These are phyloP conservation scores for Pseudogymnoascus sp. DNA, from an alignment of 2,329 filamentous ascomycete genomes.

Conservation along the genomic window DNA sequence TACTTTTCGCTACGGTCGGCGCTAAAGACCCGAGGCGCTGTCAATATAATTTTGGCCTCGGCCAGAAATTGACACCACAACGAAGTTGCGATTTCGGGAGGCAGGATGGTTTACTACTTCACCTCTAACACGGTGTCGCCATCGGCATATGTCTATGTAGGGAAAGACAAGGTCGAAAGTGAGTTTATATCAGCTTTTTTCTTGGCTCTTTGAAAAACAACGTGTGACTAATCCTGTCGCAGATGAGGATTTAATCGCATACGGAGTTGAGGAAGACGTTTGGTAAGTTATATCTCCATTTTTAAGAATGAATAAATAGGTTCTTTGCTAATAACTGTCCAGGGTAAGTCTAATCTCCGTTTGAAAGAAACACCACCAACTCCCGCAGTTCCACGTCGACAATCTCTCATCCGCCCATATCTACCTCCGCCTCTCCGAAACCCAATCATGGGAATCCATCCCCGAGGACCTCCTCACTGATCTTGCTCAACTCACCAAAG, in stretches of 20 bases:
- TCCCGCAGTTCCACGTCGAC: conserved; percentile 82
- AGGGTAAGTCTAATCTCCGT: conserved; percentile 12
- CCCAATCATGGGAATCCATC: conserved; percentile 76
- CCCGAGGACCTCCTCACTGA: conserved; percentile 67
- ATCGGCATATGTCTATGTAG: conserved; percentile 83
- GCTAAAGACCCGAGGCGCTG: conserved; percentile 13
- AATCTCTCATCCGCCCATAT: conserved; percentile 96
- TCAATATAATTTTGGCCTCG: conserved; percentile 24
- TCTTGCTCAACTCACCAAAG: conserved; percentile 95
- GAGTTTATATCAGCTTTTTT: conserved; percentile 18
- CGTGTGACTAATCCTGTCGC: conserved; percentile 13
- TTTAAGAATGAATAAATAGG: conserved; percentile 1
- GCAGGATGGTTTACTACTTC: conserved; percentile 87
- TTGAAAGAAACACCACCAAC: conserved; percentile 5
- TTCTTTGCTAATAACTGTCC: background rate
- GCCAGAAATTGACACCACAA: conserved; percentile 9
- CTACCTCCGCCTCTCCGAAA: conserved; percentile 76
- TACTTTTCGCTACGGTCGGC: conserved; percentile 19
- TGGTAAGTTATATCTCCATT: conserved; percentile 51
- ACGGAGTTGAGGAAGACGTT: conserved; percentile 90
- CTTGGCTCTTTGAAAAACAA: conserved; percentile 4
- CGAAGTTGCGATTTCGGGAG: background rate
- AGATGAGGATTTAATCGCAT: conserved; percentile 96
- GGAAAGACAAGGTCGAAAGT: conserved; percentile 99
- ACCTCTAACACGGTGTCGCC: conserved; percentile 77